phyloP scores from a whole-genome alignment of 1,284 basidiomycete species.

The Sphaerobolus stellatus region DNA sequence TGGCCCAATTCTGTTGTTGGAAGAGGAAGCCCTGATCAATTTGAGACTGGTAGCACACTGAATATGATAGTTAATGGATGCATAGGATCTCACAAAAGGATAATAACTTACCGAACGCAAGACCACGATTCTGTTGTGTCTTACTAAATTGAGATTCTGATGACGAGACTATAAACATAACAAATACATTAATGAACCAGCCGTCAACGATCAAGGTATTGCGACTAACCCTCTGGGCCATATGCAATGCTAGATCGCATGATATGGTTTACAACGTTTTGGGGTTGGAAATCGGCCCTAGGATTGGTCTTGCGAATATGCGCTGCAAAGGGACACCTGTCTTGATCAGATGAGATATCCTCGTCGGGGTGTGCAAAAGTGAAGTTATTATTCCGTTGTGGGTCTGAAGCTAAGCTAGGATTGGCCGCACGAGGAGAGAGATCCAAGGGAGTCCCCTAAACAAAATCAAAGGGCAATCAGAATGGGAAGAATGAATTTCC shows the following conservation, averaged over 20 bases:
- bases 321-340: slow-evolving; percentile 53
- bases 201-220: neutral
- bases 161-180: neutral
- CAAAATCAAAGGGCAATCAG: neutral
- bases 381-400: slow-evolving; percentile 46
- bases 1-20: slow-evolving; percentile 6
- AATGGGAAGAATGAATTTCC: slow-evolving; percentile 4
- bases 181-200: neutral
- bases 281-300: slow-evolving; percentile 35
- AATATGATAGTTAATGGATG: neutral
- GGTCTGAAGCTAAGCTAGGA: slow-evolving; percentile 37
- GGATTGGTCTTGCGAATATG: slow-evolving; percentile 57
- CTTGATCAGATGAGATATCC: slow-evolving; percentile 28
- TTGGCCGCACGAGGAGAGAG: slow-evolving; percentile 43
- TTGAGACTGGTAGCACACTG: slow-evolving; percentile 15
- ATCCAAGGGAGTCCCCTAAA: slow-evolving; percentile 43
- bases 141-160: neutral
- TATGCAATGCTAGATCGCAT: slow-evolving; percentile 48
- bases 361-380: slow-evolving; percentile 27
- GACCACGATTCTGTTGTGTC: neutral
- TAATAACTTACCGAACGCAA: neutral
- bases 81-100: neutral
- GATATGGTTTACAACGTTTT: slow-evolving; percentile 30
- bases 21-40: slow-evolving; percentile 18
- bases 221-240: slow-evolving; percentile 28